A percentile compares a stretch with the other conserved stretches of the same genome.
Evolutionary conservation across 768 basidiomycete species (phyloP).

Genomic region (Clitopilus passeckerianus): DNA sequence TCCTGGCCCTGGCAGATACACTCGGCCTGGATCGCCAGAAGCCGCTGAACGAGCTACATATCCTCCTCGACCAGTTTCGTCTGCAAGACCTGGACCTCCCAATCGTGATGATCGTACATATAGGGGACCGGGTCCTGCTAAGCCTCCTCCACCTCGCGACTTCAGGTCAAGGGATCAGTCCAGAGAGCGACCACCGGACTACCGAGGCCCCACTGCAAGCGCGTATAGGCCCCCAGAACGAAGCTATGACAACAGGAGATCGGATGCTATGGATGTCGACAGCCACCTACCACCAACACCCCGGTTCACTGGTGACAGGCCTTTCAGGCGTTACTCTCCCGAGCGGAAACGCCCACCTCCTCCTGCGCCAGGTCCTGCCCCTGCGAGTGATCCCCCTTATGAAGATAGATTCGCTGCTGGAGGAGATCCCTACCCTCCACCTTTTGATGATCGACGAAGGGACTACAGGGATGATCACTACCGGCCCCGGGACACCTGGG

Average conservation of each 20-base stretch:
- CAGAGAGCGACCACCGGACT: not conserved
- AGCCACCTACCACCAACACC: conserved; percentile 23
- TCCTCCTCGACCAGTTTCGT: conserved; percentile 4
- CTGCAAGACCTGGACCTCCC: not conserved
- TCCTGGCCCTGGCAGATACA: conserved; percentile 16
- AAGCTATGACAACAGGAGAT: conserved; percentile 30
- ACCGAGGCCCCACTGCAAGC: not conserved
- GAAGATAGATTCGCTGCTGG: conserved; percentile 23
- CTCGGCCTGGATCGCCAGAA: conserved; percentile 8
- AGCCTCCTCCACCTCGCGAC: not conserved
- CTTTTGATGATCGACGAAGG: conserved; percentile 17
- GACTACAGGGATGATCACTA: conserved; percentile 29
- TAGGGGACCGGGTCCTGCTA: not conserved
- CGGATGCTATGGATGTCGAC: conserved; percentile 29
- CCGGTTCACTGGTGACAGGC: conserved; percentile 24
- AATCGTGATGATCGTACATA: not conserved
- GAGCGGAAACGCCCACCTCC: conserved; percentile 23
- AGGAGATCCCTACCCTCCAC: conserved; percentile 23
- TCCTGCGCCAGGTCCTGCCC: conserved; percentile 22
- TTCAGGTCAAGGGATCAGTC: not conserved
- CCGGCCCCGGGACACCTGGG: conserved; percentile 29
- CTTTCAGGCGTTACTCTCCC: conserved; percentile 24
- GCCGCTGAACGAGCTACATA: conserved; percentile 8
- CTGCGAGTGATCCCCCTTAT: conserved; percentile 20
- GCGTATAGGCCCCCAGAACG: conserved; percentile 23